Percentiles rank a stretch among this genome's conserved stretches.
These are phyloP conservation scores for Basidiobolus meristosporus DNA, from an alignment of 371 early-diverging fungal species.

Conservation along the genomic window DNA sequence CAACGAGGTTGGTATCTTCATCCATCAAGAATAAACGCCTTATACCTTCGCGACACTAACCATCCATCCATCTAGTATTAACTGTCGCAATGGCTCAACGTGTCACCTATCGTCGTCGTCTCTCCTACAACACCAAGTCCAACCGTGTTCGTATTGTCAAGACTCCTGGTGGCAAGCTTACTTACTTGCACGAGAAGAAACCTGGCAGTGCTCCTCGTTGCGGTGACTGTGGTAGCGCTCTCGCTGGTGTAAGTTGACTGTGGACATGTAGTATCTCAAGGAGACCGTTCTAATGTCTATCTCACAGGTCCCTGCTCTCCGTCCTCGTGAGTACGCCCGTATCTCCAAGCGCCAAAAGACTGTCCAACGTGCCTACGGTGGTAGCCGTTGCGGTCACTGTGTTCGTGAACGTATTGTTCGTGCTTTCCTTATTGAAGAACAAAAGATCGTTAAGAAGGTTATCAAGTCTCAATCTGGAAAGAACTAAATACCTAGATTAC, in stretches of 20 bases:
- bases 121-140: conserved; percentile 97
- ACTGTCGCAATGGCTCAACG: conserved; percentile 64
- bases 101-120: conserved; percentile 90
- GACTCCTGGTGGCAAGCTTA: no score
- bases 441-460: conserved; percentile 97
- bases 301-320: not conserved
- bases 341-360: conserved; percentile 84
- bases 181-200: no score
- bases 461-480: conserved; percentile 63
- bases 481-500: no score
- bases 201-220: no score
- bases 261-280: not conserved
- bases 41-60: no score
- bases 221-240: no score
- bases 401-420: no score
- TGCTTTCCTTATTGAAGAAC: conserved; percentile 98
- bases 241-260: conserved; percentile 61
- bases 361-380: conserved; percentile 94
- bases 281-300: not conserved
- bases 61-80: no score
- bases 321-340: conserved; percentile 71
- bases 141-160: conserved; percentile 90
- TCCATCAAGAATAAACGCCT: no score
- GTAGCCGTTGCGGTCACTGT: conserved; percentile 87
- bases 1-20: no score